These are phyloP conservation scores for Nakazawaea laoshanensis DNA, from an alignment of 805 yeast species.

Conservation along the genomic window DNA sequence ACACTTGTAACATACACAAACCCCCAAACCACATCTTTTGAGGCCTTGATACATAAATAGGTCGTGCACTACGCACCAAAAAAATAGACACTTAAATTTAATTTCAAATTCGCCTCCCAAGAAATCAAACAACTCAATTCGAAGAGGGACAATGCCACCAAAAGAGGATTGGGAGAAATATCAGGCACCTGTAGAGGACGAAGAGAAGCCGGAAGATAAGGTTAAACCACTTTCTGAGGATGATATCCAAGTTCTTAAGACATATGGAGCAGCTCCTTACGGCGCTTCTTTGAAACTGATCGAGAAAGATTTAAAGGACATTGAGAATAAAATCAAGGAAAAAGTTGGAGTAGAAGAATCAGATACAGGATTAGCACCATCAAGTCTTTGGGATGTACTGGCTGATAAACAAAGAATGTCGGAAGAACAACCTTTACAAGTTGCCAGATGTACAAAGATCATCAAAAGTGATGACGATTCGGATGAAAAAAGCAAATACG, in stretches of 20 bases:
- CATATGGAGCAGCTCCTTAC: slow-evolving; percentile 97
- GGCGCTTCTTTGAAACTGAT: slow-evolving; percentile 70
- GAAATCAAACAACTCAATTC: too few relatives aligned
- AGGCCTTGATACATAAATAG: too few relatives aligned
- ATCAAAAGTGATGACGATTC: slow-evolving; percentile 48
- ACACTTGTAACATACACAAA: slow-evolving; percentile 14
- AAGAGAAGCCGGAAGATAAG: slow-evolving; percentile 54
- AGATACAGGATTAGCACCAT: slow-evolving; percentile 97
- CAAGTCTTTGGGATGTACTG: slow-evolving; percentile 94
- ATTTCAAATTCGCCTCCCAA: too few relatives aligned
- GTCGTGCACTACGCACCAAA: neutral
- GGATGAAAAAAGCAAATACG: slow-evolving; percentile 85
- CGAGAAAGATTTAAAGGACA: slow-evolving; percentile 77
- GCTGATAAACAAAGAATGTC: slow-evolving; percentile 92
- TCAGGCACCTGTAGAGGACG: slow-evolving; percentile 75
- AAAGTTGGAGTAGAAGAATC: slow-evolving; percentile 91
- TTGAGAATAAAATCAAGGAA: slow-evolving; percentile 86
- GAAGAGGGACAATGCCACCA: slow-evolving; percentile 86
- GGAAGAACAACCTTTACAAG: slow-evolving; percentile 94
- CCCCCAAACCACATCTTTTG: slow-evolving; percentile 18
- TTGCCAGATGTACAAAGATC: slow-evolving; percentile 97
- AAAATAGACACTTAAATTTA: too few relatives aligned
- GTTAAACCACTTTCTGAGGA: slow-evolving; percentile 88
- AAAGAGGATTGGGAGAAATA: slow-evolving; percentile 98
- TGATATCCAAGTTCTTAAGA: slow-evolving; percentile 93